phyloP scores from a whole-genome alignment of 2,329 filamentous ascomycete species.

The Drechslerella dactyloides region DNA sequence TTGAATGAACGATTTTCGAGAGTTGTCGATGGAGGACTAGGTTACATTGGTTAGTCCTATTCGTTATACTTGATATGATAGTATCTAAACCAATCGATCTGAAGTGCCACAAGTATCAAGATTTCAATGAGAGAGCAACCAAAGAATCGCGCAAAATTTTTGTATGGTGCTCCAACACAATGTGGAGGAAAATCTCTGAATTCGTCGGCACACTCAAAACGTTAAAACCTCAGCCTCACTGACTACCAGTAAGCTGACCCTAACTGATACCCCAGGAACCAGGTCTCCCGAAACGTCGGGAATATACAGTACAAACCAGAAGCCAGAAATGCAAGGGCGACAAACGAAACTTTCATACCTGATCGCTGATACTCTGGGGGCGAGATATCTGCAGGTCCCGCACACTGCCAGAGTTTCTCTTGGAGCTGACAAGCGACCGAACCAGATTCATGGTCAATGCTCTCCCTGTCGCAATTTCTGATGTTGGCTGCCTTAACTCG shows the following conservation, averaged over 20 bases:
- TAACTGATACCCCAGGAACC: too few species aligned
- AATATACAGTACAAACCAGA: neutral
- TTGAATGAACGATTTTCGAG: slow-evolving; percentile 10
- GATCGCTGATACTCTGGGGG: slow-evolving; percentile 31
- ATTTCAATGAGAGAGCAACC: too few species aligned
- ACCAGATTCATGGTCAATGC: slow-evolving; percentile 44
- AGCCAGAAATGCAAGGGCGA: slow-evolving; percentile 2
- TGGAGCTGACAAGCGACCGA: slow-evolving; percentile 47
- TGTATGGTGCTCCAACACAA: slow-evolving; percentile 21
- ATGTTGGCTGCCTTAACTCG: slow-evolving; percentile 8
- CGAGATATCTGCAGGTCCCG: slow-evolving; percentile 46
- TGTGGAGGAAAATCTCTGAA: neutral
- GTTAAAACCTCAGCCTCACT: too few species aligned
- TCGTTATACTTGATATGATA: too few species aligned
- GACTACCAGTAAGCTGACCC: neutral
- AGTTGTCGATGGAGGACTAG: slow-evolving; percentile 28
- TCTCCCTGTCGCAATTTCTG: slow-evolving; percentile 19
- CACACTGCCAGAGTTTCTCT: slow-evolving; percentile 30
- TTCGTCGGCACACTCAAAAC: too few species aligned
- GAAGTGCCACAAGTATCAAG: too few species aligned
- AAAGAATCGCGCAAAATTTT: too few species aligned
- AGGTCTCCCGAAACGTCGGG: too few species aligned
- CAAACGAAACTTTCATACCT: slow-evolving; percentile 34
- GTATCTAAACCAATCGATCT: too few species aligned
- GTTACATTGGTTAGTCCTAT: neutral